These are phyloP conservation scores for Pestalotiopsis fici DNA, from an alignment of 2,329 filamentous ascomycete species.

Conservation along the genomic window DNA sequence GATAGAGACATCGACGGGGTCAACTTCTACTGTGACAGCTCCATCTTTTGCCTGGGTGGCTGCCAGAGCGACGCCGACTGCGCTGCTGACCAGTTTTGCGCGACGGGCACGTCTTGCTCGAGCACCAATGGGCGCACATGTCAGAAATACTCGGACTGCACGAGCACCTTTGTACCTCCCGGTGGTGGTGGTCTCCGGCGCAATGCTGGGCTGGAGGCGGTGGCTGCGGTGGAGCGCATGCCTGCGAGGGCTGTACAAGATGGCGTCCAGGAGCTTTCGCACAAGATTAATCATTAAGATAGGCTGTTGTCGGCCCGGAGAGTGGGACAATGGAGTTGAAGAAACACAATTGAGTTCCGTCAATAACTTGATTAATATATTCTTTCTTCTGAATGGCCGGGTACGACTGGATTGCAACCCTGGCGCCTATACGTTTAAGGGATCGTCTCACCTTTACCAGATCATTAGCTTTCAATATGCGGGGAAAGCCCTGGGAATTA, in stretches of 20 bases:
- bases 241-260: background rate
- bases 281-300: background rate
- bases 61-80: background rate
- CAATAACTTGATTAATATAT: too few species aligned
- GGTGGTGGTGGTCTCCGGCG: background rate
- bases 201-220: background rate
- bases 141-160: background rate
- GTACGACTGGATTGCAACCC: too few species aligned
- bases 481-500: too few species aligned
- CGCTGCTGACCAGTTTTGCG: background rate
- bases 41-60: background rate
- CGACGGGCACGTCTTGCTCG: background rate
- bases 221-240: background rate
- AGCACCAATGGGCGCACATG: background rate
- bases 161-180: background rate
- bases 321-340: too few species aligned
- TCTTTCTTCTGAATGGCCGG: too few species aligned
- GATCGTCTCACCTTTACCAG: too few species aligned
- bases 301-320: too few species aligned
- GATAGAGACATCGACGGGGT: background rate
- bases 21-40: background rate
- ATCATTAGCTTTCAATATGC: too few species aligned
- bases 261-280: background rate
- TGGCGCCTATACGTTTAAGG: too few species aligned
- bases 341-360: too few species aligned